phyloP scores from a whole-genome alignment of 148 eudicot genomes.

The Nyssa sinensis region DNA sequence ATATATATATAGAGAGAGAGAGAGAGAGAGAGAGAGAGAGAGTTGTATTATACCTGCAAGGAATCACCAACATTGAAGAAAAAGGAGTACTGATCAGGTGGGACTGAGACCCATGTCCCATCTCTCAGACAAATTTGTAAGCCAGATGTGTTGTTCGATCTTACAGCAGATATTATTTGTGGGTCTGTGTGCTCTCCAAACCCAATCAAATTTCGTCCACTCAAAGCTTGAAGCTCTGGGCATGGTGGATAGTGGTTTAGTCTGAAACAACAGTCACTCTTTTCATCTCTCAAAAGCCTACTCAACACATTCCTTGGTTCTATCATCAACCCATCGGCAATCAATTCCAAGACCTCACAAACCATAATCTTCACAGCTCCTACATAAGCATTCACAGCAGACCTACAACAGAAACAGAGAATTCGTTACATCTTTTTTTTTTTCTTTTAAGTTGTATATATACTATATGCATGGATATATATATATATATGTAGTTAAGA shows the following conservation, averaged over 20 bases:
- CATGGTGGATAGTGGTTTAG: conserved; percentile 63
- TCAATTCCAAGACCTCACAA: conserved; percentile 35
- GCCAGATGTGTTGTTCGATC: conserved; percentile 55
- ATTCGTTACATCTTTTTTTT: no score
- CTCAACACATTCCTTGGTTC: conserved; percentile 37
- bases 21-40: no score
- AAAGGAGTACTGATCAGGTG: conserved; percentile 41
- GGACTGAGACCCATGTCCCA: conserved; percentile 50
- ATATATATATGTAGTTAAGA: no score
- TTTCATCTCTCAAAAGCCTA: conserved; percentile 36
- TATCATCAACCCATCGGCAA: conserved; percentile 48
- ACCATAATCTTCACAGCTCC: conserved; percentile 37
- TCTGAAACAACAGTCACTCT: conserved; percentile 51
- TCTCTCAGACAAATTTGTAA: conserved; percentile 39
- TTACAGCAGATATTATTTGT: conserved; percentile 55
- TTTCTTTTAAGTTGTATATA: no score
- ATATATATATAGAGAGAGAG: no score
- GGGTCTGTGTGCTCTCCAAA: conserved; percentile 86
- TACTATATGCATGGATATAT: no score
- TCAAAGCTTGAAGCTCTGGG: conserved; percentile 28
- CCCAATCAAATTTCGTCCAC: conserved; percentile 37
- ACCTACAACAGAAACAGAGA: conserved; percentile 20
- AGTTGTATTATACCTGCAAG: conserved; percentile 43
- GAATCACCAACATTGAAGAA: conserved; percentile 52
- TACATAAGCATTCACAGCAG: conserved; percentile 37